phyloP scores from a whole-genome alignment of 305 asterid species.

The Solanum hybrid region DNA sequence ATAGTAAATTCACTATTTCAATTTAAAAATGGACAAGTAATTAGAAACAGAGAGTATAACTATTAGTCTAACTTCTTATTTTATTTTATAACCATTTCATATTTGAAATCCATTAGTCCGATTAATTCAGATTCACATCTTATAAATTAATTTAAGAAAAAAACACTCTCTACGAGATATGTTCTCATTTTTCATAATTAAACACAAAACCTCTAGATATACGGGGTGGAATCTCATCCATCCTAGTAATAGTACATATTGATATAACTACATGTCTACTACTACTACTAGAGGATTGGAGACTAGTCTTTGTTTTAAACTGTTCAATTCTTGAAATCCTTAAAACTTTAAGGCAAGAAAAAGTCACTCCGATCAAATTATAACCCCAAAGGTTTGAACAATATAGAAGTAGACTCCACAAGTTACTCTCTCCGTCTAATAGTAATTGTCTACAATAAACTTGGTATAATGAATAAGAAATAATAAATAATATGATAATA shows the following conservation, averaged over 20 bases:
- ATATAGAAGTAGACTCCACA: neutral
- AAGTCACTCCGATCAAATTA: neutral
- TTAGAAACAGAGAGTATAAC: neutral
- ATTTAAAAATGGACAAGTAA: too few species aligned
- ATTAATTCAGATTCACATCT: neutral
- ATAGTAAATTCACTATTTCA: too few species aligned
- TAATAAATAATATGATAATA: too few species aligned
- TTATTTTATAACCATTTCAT: neutral
- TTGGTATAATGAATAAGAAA: neutral
- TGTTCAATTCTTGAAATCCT: neutral
- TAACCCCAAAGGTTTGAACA: neutral
- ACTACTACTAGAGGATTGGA: neutral
- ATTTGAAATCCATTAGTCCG: neutral
- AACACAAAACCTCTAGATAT: neutral
- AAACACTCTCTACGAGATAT: accelerated
- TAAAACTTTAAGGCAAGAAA: neutral
- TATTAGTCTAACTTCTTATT: neutral
- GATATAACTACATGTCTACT: neutral
- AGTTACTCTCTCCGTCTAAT: too few species aligned
- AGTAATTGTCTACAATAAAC: too few species aligned
- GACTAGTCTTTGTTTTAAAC: neutral
- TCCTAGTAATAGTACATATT: neutral
- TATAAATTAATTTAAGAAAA: neutral
- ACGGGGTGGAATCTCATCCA: neutral
- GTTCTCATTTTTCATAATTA: neutral